A percentile compares a stretch with the other conserved stretches of the same genome.
These are phyloP conservation scores for Aureobasidium mangrovei DNA, from an alignment of 2,329 filamentous ascomycete species.

Conservation along the genomic window DNA sequence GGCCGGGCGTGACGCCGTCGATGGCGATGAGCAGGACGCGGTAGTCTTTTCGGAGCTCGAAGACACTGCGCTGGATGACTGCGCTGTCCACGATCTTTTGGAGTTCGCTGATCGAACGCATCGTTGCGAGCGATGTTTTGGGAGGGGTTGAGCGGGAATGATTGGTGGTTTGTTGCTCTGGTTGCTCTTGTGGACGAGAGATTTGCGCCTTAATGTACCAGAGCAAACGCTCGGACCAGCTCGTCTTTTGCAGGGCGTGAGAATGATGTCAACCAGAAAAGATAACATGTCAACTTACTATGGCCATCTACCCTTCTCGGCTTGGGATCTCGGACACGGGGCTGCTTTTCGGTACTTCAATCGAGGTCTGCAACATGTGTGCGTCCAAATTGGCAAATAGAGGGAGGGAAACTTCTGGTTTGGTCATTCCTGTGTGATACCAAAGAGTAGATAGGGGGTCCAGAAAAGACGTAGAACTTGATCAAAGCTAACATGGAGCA, in stretches of 20 bases:
- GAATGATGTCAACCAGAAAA: no score
- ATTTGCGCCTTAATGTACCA: no score
- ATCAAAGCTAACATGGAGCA: no score
- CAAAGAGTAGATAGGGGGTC: no score
- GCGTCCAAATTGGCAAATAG: no score
- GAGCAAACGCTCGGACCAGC: neutral
- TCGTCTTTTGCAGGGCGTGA: neutral
- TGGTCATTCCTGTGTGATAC: no score
- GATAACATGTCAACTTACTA: neutral
- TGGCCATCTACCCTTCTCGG: neutral
- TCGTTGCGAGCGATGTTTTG: neutral
- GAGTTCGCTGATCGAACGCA: constrained; percentile 1
- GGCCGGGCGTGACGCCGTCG: constrained; percentile 25
- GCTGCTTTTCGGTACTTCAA: no score
- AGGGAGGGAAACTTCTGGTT: no score
- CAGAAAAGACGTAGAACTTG: no score
- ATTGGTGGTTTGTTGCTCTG: neutral
- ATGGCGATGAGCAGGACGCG: constrained; percentile 30
- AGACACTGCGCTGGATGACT: constrained; percentile 13
- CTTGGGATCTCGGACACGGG: no score
- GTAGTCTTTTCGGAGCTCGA: constrained; percentile 31
- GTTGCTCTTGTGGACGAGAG: neutral
- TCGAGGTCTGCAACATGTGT: no score
- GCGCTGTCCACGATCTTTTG: constrained; percentile 2
- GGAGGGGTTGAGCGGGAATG: neutral